Evolutionary conservation across 306 rosid genomes (phyloP), one percentile per base, ranked within the genome.

Genomic region (Prunus dulcis): DNA sequence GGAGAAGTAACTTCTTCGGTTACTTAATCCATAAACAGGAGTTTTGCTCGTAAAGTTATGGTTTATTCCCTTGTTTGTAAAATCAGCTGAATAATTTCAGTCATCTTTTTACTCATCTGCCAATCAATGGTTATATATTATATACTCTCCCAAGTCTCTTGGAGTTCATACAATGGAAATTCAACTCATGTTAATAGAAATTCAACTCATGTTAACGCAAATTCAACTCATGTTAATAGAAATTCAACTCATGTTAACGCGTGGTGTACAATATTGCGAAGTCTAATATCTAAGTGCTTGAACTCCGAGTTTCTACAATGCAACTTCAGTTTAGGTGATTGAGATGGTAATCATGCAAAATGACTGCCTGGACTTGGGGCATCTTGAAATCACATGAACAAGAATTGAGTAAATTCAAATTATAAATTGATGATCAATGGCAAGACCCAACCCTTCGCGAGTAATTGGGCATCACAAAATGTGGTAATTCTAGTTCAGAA

Each of bases 1-100:
- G 75, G 86, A 79, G 67, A 82, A 86, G 67, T 87, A 90, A 77
- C 50, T 64, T 62, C 47, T 20, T 8, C 9, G 13, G 13, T 38
- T 28, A 6, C 34, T 53, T n/a, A 9, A 19, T 14, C 23, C 9
- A 22, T 14, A 6, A 28, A 19, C 14, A 0, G 22, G 23, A 22
- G 13, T 55, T 72, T 56, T n/a, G 64, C 18, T 34, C 3, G 15
- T 18, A 11, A 23, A 23, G 3, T 51, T 51, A 51, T 51, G 56
- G 56, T 51, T 6, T 19, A 55, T n/a, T 20, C 41, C 65, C 65
- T 61, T 7, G 66, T 61, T 58, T 53, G 64, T 71, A 71, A 71
- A 6, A 51, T 71, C 64, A 20, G 18, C 47, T 5, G 76, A 34
- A 38, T n/a, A 38, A 72, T 4, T 28, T 23, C 18, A 19, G 3